Conservation (phyloP, 768 basidiomycete species). For the Lactarius pseudohatsudake region DNA sequence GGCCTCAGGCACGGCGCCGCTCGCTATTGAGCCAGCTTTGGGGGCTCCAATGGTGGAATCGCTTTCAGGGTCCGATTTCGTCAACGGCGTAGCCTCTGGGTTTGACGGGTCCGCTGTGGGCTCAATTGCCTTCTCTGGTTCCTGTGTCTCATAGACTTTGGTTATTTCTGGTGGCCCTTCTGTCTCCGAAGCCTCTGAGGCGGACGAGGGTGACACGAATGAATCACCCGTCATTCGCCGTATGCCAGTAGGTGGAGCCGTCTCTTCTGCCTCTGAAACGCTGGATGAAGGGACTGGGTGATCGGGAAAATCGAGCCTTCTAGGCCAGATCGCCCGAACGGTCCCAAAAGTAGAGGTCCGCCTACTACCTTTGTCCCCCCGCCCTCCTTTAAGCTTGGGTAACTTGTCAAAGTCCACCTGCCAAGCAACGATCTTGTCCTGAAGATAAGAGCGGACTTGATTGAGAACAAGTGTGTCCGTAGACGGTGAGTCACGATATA, state of each 20-base stretch:
- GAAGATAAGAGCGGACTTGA: conserved; percentile 78
- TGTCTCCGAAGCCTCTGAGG: conserved; percentile 68
- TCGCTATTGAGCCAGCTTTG: conserved; percentile 24
- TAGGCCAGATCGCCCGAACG: conserved; percentile 71
- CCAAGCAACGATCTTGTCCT: conserved; percentile 96
- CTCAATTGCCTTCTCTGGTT: neutral
- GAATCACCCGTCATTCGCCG: conserved; percentile 55
- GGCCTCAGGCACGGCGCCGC: conserved; percentile 9
- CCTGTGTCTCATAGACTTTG: conserved; percentile 27
- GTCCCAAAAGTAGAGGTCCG: conserved; percentile 63
- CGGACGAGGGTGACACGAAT: conserved; percentile 55
- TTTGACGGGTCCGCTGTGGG: conserved; percentile 7
- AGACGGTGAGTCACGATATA: conserved; percentile 78
- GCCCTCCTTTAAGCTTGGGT: conserved; percentile 61
- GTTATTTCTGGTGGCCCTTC: conserved; percentile 43
- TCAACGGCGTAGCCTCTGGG: conserved; percentile 18
- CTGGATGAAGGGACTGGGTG: conserved; percentile 58
- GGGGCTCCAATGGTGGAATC: conserved; percentile 80
- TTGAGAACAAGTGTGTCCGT: conserved; percentile 89
- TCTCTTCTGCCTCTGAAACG: conserved; percentile 75
- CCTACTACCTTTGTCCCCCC: conserved; percentile 50
- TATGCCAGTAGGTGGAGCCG: conserved; percentile 39
- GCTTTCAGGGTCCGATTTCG: conserved; percentile 68
- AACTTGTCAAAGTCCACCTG: conserved; percentile 89
- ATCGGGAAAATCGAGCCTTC: conserved; percentile 56